Evolutionary conservation across 208 protist genomes (phyloP).

Genomic region (Porcisia hertigi): DNA sequence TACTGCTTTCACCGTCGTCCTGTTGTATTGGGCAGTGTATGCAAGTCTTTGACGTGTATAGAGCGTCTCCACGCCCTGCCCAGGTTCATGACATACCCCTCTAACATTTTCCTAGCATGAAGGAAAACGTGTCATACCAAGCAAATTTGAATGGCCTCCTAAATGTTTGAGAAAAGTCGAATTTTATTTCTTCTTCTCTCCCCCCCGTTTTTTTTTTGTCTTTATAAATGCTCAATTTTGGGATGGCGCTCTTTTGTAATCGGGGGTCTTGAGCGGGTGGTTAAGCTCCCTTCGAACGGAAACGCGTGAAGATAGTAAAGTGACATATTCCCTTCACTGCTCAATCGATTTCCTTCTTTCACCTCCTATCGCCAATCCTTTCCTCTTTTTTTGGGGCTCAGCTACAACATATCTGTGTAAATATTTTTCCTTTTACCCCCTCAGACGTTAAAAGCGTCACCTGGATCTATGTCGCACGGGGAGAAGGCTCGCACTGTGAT

Average conservation of each 20-base stretch:
- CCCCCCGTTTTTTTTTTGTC: background rate
- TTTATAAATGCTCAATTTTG: background rate
- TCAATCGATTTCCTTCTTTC: background rate
- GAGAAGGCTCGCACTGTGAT: slow-evolving; percentile 21
- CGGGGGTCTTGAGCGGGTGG: background rate
- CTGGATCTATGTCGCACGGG: background rate
- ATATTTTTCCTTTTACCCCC: background rate
- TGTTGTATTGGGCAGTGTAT: too few species aligned
- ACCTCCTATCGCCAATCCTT: background rate
- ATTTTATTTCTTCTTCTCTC: background rate
- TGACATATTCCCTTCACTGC: background rate
- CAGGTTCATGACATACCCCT: too few species aligned
- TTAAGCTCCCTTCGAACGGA: background rate
- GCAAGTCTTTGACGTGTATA: too few species aligned
- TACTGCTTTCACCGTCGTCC: background rate
- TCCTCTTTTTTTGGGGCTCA: background rate
- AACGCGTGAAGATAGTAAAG: background rate
- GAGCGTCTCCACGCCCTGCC: too few species aligned
- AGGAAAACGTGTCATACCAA: too few species aligned
- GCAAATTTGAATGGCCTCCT: background rate
- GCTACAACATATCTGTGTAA: background rate
- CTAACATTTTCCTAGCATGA: too few species aligned
- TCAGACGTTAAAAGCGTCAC: background rate
- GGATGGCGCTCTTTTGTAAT: background rate
- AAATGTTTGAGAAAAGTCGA: background rate